phyloP scores from a whole-genome alignment of 805 yeast species.

The Candida xyloterini region DNA sequence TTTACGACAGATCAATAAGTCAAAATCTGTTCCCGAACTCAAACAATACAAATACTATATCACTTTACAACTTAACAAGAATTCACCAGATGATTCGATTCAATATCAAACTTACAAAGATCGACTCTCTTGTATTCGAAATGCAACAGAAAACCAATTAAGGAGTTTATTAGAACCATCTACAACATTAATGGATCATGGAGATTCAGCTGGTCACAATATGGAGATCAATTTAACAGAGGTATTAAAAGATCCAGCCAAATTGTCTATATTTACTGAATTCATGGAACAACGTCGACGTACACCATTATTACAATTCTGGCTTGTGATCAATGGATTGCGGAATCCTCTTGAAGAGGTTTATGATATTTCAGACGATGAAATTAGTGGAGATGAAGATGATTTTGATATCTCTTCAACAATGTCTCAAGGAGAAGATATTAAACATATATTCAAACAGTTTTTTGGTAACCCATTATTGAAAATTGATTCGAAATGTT shows the following conservation, averaged over 20 bases:
- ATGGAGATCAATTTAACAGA: slow-evolving; percentile 37
- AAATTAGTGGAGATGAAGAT: slow-evolving; percentile 28
- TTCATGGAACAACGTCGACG: slow-evolving; percentile 52
- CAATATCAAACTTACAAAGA: slow-evolving; percentile 15
- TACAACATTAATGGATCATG: slow-evolving; percentile 1
- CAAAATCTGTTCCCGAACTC: slow-evolving; percentile 40
- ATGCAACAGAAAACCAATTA: slow-evolving; percentile 22
- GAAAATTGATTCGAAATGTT: slow-evolving; percentile 28
- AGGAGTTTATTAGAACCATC: slow-evolving; percentile 11
- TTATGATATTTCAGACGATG: slow-evolving; percentile 24
- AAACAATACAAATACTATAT: slow-evolving; percentile 47
- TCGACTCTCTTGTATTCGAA: slow-evolving; percentile 20
- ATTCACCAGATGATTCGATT: slow-evolving; percentile 32
- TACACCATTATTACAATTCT: slow-evolving; percentile 51
- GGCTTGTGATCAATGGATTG: slow-evolving; percentile 64
- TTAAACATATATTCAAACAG: slow-evolving; percentile 44
- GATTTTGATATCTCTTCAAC: slow-evolving; percentile 20
- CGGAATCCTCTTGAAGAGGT: slow-evolving; percentile 69
- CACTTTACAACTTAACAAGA: slow-evolving; percentile 45
- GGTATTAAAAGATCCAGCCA: slow-evolving; percentile 47
- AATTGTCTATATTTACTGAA: slow-evolving; percentile 48
- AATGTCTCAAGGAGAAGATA: slow-evolving; percentile 49
- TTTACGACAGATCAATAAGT: slow-evolving; percentile 33
- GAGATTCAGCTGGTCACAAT: slow-evolving; percentile 12
- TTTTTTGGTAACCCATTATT: slow-evolving; percentile 38